Evolutionary conservation across 495 filamentous ascomycete species (phyloP).

Genomic region (Neurospora intermedia): DNA sequence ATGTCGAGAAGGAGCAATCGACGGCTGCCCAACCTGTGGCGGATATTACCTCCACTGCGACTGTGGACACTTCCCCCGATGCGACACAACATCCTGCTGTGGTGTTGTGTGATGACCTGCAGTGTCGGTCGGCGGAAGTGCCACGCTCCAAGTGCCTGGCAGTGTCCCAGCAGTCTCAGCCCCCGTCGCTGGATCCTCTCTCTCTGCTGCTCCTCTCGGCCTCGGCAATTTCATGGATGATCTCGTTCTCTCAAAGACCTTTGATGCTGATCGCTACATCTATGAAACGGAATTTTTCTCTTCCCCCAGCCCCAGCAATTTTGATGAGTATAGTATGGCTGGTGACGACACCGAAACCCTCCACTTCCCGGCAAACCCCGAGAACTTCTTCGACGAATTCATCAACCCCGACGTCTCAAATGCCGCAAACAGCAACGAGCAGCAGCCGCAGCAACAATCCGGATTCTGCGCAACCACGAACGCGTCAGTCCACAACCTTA

Average conservation of each 20-base stretch:
- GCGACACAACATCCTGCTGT: slow-evolving; percentile 99
- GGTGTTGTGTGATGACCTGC: slow-evolving; percentile 98
- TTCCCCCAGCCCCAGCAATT: slow-evolving; percentile 51
- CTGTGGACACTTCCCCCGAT: slow-evolving; percentile 58
- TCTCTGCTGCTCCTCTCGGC: slow-evolving; percentile 51
- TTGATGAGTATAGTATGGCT: slow-evolving; percentile 80
- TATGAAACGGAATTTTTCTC: slow-evolving; percentile 66
- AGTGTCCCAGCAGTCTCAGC: slow-evolving; percentile 44
- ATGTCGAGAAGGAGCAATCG: slow-evolving; percentile 5
- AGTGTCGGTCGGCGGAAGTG: slow-evolving; percentile 79
- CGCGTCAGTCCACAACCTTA: slow-evolving; percentile 34
- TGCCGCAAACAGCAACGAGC: slow-evolving; percentile 19
- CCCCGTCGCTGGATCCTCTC: slow-evolving; percentile 41
- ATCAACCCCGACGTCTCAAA: slow-evolving; percentile 36
- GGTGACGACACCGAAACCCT: slow-evolving; percentile 54
- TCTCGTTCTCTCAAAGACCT: slow-evolving; percentile 45
- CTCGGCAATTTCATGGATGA: slow-evolving; percentile 59
- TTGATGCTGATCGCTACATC: slow-evolving; percentile 60
- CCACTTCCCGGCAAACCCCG: slow-evolving; percentile 27
- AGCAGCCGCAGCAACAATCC: slow-evolving; percentile 26
- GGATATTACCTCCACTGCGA: slow-evolving; percentile 18
- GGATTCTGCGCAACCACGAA: slow-evolving; percentile 27
- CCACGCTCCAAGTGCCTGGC: slow-evolving; percentile 45
- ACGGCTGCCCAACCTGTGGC: slow-evolving; percentile 14
- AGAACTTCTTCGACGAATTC: slow-evolving; percentile 42